Percentiles rank a stretch among this genome's conserved stretches.
Conservation (phyloP, 2,329 filamentous ascomycete species). For the Grosmannia clavigera region DNA sequence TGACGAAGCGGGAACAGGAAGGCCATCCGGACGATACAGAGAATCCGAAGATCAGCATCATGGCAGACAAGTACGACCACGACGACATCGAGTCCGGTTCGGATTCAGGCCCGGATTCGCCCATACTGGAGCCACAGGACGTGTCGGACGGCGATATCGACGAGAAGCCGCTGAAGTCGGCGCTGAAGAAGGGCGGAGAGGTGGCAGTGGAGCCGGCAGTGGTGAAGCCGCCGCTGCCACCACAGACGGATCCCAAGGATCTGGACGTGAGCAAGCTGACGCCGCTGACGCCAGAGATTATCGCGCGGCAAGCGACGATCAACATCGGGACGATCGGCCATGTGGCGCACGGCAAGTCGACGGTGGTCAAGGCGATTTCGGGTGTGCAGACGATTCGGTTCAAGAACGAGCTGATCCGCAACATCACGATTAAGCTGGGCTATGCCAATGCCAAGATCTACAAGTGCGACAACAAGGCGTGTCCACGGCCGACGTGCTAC, state of each 20-base stretch:
- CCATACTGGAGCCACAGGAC: constrained; percentile 41
- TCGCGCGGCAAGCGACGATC: constrained; percentile 94
- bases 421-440: constrained; percentile 99
- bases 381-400: constrained; percentile 98
- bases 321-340: constrained; percentile 98
- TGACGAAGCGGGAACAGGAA: background rate
- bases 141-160: constrained; percentile 45
- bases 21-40: background rate
- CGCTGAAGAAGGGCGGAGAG: constrained; percentile 62
- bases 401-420: constrained; percentile 98
- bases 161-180: constrained; percentile 65
- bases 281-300: constrained; percentile 90
- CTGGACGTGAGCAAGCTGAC: constrained; percentile 71
- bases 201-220: constrained; percentile 39
- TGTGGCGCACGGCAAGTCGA: constrained; percentile 97
- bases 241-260: constrained; percentile 84
- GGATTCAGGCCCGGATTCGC: constrained; percentile 50
- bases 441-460: constrained; percentile 99
- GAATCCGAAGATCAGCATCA: constrained; percentile 15
- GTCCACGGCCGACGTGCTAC: constrained; percentile 90
- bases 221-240: constrained; percentile 47
- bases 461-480: constrained; percentile 87
- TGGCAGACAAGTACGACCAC: constrained; percentile 54
- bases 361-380: constrained; percentile 97
- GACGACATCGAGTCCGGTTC: constrained; percentile 66